Base-by-base conservation (phyloP, 1,284 basidiomycete species). In the Ganoderma multipileum region DNA sequence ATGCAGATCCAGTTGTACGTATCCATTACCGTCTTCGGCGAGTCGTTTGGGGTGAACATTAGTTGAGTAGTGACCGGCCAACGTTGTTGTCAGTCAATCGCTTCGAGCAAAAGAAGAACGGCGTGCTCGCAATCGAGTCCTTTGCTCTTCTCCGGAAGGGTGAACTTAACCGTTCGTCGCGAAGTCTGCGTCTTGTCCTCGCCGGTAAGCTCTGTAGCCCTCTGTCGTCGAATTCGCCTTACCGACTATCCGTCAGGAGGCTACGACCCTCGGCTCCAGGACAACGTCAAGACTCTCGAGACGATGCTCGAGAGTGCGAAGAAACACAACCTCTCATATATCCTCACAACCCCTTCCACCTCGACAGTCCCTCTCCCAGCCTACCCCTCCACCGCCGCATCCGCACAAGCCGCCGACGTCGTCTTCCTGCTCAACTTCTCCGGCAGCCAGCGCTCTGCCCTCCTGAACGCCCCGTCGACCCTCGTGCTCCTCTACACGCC, bases 31-130 rank as follows among this genome's bases (percentile, higher is more conserved):
- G 8, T 26, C 36, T 23, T 58, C 28, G 36, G 18, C 52, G 71
- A 59, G 4, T 63, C 42, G 11, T 20, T 26, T 52, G 14, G 14
- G 44, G 23, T 28, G 58, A 54, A 68, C 41, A 3, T 20, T 16
- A 28, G 3, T 33, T 26, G 52, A 23, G 61, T 63, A 96, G 95
- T 28, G 79, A 87, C 42, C 85, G 87, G 4, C 94, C 92, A 1
- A 96, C 93, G 0, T 80, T 99, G 1, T 76, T 99, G 0, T 98
- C 96, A 0, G 84, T 99, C 63, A 99, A 99, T 78, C 92, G 97
- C 0, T 99, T 98, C 76, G 97, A 99, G 81, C 90, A 87, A 72
- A 99, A 99, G 85, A 99, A 99, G 83, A 97, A 99, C 73, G 86
- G 88, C 0, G 89, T 87, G 0, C 83, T 99, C 2, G 96, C 96